Base-by-base conservation (phyloP, 306 rosid species). In the Citrullus amarus region DNA sequence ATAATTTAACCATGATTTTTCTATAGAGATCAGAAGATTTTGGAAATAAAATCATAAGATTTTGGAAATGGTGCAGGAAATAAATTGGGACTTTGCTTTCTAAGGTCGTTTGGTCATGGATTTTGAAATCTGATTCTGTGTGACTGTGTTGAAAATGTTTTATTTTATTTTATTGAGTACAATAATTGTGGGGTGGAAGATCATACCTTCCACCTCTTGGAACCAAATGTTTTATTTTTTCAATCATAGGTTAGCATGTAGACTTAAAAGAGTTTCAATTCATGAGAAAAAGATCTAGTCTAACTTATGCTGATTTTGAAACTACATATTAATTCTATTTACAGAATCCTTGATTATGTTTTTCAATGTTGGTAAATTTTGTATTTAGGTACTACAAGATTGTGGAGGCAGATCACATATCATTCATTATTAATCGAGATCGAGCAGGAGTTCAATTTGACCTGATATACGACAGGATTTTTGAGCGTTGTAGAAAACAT, bases 381-480 rank as follows among this genome's bases (percentile, higher is more conserved):
- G 39, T 17, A 80, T 58, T 77, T 84, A 95, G 99, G 99, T 95
- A 95, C 92, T 92, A 95, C 91, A 95, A 88, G 90, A 78, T 78
- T 69, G 97, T 95, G 83, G 93, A 91, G 77, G 99, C 92, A 50
- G 97, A 95, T 86, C 99, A 92, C 83, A 75, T 92, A 46, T 76
- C 85, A 48, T 95, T 95, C 89, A 86, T 95, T 39, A 79, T 92
- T 46, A 92, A 95, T 38, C 73, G 97, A 20, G 99, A 92, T 83
- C 89, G 99, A 87, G 97, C 97, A 7, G 99, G 99, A 71, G 91
- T 92, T 79, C 89, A 92, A 68, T 95, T 95, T 81, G 99, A 92
- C 78, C 56, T 92, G 15, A 85, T 95, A 81, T 95, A 95, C 71
- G 93, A 95, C 79, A 82, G 92, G 43, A 95, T 95, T 84, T 95